A percentile compares a stretch with the other conserved stretches of the same genome.
phyloP scores from a whole-genome alignment of 495 filamentous ascomycete species.

The Chaetomium tenue region DNA sequence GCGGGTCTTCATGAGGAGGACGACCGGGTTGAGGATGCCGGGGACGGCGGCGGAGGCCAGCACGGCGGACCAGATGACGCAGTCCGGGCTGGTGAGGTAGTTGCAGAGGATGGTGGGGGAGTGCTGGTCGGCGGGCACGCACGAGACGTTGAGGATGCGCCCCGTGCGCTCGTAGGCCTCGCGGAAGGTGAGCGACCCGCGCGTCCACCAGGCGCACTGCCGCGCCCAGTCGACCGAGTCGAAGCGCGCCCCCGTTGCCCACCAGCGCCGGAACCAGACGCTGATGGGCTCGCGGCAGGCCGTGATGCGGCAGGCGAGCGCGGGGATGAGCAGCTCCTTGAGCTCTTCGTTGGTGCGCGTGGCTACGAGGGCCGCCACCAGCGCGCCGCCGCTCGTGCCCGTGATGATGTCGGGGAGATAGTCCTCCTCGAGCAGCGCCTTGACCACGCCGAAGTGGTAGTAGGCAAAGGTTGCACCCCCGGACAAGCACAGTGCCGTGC shows the following conservation, averaged over 20 bases:
- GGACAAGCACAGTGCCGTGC: slow-evolving; percentile 87
- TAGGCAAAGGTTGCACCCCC: slow-evolving; percentile 96
- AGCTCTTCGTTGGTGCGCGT: slow-evolving; percentile 91
- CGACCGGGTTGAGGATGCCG: slow-evolving; percentile 92
- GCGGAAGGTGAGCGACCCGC: slow-evolving; percentile 86
- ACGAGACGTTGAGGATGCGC: slow-evolving; percentile 90
- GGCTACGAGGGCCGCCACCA: slow-evolving; percentile 83
- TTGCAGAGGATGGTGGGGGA: slow-evolving; percentile 88
- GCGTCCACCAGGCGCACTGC: slow-evolving; percentile 80
- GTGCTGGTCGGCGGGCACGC: slow-evolving; percentile 95
- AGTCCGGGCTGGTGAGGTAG: slow-evolving; percentile 91
- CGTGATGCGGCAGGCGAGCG: slow-evolving; percentile 77
- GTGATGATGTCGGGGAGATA: slow-evolving; percentile 91
- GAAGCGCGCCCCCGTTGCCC: slow-evolving; percentile 87
- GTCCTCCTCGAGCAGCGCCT: slow-evolving; percentile 82
- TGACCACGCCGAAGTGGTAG: slow-evolving; percentile 93
- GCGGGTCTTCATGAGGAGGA: slow-evolving; percentile 88
- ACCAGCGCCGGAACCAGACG: slow-evolving; percentile 82
- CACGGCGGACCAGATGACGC: slow-evolving; percentile 97
- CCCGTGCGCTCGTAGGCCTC: slow-evolving; percentile 95
- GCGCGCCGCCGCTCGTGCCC: slow-evolving; percentile 88
- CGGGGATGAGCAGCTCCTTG: slow-evolving; percentile 77
- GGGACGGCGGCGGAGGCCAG: slow-evolving; percentile 94
- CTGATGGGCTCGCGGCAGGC: slow-evolving; percentile 77
- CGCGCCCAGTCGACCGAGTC: slow-evolving; percentile 90